phyloP scores from a whole-genome alignment of 106 monocot genomes.

The Acanthochlamys bracteata region DNA sequence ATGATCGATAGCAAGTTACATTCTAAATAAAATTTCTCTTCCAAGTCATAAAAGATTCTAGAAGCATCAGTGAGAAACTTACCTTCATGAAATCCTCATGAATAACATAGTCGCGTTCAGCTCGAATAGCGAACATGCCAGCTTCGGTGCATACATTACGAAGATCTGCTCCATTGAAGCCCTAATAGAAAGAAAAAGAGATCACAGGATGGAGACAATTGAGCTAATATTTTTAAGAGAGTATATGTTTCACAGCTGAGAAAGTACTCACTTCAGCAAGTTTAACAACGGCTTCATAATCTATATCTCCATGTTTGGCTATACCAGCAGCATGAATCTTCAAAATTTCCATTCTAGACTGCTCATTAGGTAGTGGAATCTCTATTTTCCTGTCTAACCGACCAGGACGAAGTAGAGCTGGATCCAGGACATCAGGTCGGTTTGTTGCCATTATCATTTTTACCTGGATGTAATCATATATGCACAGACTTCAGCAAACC shows the following conservation, averaged over 20 bases:
- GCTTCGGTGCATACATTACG: constrained; percentile 96
- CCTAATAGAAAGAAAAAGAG: constrained; percentile 27
- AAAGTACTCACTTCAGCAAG: constrained; percentile 65
- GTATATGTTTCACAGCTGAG: background rate
- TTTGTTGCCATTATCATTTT: constrained; percentile 99
- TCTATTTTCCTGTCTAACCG: constrained; percentile 91
- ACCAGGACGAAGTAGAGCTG: constrained; percentile 90
- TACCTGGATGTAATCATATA: constrained; percentile 30
- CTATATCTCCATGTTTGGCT: constrained; percentile 93
- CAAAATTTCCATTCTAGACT: constrained; percentile 89
- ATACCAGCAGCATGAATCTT: constrained; percentile 96
- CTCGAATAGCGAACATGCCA: constrained; percentile 93
- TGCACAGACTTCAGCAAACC: background rate
- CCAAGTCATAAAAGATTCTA: too few species aligned
- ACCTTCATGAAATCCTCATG: constrained; percentile 99
- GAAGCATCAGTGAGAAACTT: background rate
- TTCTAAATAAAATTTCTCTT: too few species aligned
- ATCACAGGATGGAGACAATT: background rate
- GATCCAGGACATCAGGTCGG: constrained; percentile 90
- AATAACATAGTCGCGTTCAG: constrained; percentile 91
- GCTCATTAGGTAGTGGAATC: constrained; percentile 94
- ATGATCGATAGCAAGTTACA: too few species aligned
- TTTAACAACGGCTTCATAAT: constrained; percentile 90
- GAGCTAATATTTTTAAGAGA: background rate
- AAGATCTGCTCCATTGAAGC: constrained; percentile 96